phyloP scores from a whole-genome alignment of 371 early-diverging fungal species.

The Lichtheimia ornata region DNA sequence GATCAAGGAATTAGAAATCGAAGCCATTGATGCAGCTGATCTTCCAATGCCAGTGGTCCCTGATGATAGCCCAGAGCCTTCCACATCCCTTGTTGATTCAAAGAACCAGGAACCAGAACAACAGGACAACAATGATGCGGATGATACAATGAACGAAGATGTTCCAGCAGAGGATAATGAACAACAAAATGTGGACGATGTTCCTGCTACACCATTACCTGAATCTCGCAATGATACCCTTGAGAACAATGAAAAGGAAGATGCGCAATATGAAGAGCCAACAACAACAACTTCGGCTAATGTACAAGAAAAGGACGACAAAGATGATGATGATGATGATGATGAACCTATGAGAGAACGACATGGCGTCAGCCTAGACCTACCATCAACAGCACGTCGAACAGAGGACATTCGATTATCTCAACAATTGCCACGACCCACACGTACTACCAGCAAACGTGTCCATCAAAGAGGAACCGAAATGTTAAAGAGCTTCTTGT shows the following conservation, averaged over 20 bases:
- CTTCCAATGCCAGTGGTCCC: constrained; percentile 10
- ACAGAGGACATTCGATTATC: not conserved
- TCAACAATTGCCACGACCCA: constrained; percentile 8
- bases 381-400: not conserved
- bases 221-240: no score
- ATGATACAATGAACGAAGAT: not conserved
- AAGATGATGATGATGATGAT: not conserved
- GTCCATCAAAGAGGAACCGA: constrained; percentile 13
- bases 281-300: not conserved
- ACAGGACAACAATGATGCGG: constrained; percentile 48
- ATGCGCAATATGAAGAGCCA: not conserved
- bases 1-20: constrained; percentile 19
- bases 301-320: not conserved
- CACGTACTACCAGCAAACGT: constrained; percentile 6
- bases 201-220: no score
- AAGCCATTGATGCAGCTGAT: constrained; percentile 18
- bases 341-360: not conserved
- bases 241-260: no score
- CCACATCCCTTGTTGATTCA: not conserved
- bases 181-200: no score
- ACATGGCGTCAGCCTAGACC: not conserved
- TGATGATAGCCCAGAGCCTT: constrained; percentile 12
- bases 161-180: no score
- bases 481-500: constrained; percentile 11
- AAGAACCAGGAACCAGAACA: constrained; percentile 44